Base-by-base conservation (phyloP, 163 green algal genomes). In the Prototheca stagnorum region DNA sequence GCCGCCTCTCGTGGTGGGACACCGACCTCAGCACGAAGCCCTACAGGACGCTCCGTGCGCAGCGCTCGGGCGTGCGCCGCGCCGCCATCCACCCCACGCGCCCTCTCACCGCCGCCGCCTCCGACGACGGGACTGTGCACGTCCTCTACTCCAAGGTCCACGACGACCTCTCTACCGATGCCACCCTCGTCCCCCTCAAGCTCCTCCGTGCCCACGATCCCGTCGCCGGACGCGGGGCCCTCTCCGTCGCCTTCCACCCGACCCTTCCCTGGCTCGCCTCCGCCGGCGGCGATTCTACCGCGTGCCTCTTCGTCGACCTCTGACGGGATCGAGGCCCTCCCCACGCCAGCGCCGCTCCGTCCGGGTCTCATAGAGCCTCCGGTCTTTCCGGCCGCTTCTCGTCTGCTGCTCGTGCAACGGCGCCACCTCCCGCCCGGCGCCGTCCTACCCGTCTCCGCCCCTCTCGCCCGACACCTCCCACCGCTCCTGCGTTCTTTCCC, bases 181-280 rank as follows among this genome's bases (percentile, higher is more conserved):
- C 89, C 6, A 68, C 97, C 23, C 92, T 98, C 42, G 88, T 98
- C 24, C 88, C 88, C 2, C 71, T 96, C 23, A 94, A 92, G 58
- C 77, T 81, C 31, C 40, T 62, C 60, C 86, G 24, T 58, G 47
- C 23, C 17, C 48, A 57, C 48, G 8, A 29, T 7, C 20, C 67
- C 9, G 53, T 82, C 22, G 64, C 66, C 20, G 41, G 49, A 31
- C 41, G 57, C n/a, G 88, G 86, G 1, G 82, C 92, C n/a, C 51
- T 86, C 37, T 80, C 83, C 48, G 78, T 82, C 34, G 73, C 59
- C 4, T 98, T 95, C 72, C 88, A 98, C 63, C 88, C 88, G 4
- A 88, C 58, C 0, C 89, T 96, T 65, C 88, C 88, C 15, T 98
- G 88, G 88, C 54, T 94, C 4, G 94, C 96, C 57, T 88, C 80